phyloP scores from a whole-genome alignment of 352 stramenopile species.

The Globisporangium cylindrosporum region DNA sequence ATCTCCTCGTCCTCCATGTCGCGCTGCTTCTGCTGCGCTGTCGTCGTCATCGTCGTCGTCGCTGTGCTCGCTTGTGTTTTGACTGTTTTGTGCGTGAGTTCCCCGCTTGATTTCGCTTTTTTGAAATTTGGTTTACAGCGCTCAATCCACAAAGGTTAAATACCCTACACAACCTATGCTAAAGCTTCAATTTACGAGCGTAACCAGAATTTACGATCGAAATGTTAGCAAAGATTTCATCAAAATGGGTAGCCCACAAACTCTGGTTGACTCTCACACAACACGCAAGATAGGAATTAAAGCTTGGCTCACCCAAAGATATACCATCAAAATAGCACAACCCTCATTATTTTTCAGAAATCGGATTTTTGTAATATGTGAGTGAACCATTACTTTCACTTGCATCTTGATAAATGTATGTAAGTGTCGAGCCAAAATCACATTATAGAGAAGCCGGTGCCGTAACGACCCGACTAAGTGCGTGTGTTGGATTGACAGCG shows the following conservation, averaged over 20 bases:
- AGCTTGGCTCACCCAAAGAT: no score
- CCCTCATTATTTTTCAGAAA: background rate
- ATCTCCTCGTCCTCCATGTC: conserved; percentile 18
- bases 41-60: background rate
- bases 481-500: background rate
- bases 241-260: no score
- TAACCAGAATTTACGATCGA: no score
- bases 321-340: background rate
- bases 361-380: background rate
- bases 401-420: background rate
- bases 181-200: no score
- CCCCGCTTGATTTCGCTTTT: background rate
- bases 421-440: background rate
- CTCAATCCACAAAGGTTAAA: background rate
- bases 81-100: background rate
- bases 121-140: background rate
- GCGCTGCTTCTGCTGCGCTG: conserved; percentile 2
- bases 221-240: no score
- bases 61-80: background rate
- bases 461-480: background rate
- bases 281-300: no score
- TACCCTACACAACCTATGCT: no score
- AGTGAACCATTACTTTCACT: background rate
- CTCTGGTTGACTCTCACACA: no score
- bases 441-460: background rate